A percentile compares a stretch with the other conserved stretches of the same genome.
Conservation (phyloP, 805 yeast species). For the Kockiozyma suomiensis region DNA sequence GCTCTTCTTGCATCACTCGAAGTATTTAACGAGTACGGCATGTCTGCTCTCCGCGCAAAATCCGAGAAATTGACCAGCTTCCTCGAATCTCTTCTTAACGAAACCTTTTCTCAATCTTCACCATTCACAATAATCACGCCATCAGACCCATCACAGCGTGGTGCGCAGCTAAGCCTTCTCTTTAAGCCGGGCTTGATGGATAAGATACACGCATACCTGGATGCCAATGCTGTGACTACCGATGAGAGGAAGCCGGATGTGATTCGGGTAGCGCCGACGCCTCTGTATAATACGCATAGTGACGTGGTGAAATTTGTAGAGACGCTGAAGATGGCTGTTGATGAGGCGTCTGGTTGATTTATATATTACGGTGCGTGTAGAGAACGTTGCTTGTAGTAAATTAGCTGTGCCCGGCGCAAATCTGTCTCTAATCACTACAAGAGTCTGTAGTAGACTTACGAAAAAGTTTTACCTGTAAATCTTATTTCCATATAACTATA, state of each 20-base stretch:
- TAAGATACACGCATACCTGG: slow-evolving; percentile 53
- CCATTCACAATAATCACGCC: slow-evolving; percentile 77
- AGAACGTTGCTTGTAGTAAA: no score
- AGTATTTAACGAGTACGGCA: slow-evolving; percentile 59
- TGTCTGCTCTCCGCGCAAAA: slow-evolving; percentile 57
- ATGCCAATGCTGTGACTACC: slow-evolving; percentile 64
- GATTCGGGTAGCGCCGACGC: slow-evolving; percentile 84
- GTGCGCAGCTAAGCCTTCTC: slow-evolving; percentile 78
- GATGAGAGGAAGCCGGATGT: slow-evolving; percentile 92
- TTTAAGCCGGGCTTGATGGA: slow-evolving; percentile 72
- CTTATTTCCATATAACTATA: no score
- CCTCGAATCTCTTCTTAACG: slow-evolving; percentile 52
- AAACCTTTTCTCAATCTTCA: slow-evolving; percentile 40
- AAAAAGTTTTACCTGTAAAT: no score
- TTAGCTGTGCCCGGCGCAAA: background rate
- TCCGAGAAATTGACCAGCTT: slow-evolving; percentile 60
- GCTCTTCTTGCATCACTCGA: slow-evolving; percentile 68
- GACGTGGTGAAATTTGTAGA: slow-evolving; percentile 58
- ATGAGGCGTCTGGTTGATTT: background rate
- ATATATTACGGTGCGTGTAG: no score
- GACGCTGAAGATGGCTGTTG: slow-evolving; percentile 50
- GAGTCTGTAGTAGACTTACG: no score
- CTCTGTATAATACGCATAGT: slow-evolving; percentile 74
- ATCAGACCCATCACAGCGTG: slow-evolving; percentile 56
- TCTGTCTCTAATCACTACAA: no score